These are phyloP conservation scores for Penicillium decumbens DNA, from an alignment of 2,329 filamentous ascomycete genomes.

Conservation along the genomic window DNA sequence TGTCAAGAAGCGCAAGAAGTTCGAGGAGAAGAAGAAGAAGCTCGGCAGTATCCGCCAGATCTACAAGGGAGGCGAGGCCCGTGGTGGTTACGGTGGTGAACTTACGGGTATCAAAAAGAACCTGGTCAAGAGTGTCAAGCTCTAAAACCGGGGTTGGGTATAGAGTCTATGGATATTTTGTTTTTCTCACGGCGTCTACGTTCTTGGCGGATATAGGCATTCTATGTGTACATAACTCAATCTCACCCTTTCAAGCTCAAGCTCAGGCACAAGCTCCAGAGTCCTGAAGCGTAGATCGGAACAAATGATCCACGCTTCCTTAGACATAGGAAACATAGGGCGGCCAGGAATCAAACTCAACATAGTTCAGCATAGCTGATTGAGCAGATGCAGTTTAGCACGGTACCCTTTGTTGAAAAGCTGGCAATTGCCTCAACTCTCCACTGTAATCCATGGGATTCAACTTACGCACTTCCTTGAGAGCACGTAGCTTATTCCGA, in stretches of 20 bases:
- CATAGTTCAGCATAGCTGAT: no score
- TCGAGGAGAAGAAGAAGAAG: constrained; percentile 96
- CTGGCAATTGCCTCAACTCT: no score
- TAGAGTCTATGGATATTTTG: constrained; percentile 15
- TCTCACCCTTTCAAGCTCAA: constrained; percentile 14
- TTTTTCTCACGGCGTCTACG: constrained; percentile 20
- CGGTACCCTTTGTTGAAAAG: no score
- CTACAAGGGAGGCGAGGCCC: constrained; percentile 80
- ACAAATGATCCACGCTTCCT: not conserved
- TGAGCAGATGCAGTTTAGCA: no score
- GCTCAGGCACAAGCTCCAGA: not conserved
- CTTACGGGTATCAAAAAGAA: constrained; percentile 92
- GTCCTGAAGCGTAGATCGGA: no score
- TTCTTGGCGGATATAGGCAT: constrained; percentile 22
- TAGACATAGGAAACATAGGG: constrained; percentile 10
- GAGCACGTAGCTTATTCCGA: no score
- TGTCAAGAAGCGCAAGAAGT: constrained; percentile 98
- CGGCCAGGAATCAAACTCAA: no score
- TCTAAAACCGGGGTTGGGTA: constrained; percentile 49
- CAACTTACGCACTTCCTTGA: no score
- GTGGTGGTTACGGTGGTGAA: constrained; percentile 85
- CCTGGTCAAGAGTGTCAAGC: constrained; percentile 86
- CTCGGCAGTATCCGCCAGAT: constrained; percentile 76
- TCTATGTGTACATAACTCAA: constrained; percentile 24
- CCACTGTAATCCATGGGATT: no score